Base-by-base conservation (phyloP, 495 filamentous ascomycete genomes). In the Hypoxylon cercidicola region DNA sequence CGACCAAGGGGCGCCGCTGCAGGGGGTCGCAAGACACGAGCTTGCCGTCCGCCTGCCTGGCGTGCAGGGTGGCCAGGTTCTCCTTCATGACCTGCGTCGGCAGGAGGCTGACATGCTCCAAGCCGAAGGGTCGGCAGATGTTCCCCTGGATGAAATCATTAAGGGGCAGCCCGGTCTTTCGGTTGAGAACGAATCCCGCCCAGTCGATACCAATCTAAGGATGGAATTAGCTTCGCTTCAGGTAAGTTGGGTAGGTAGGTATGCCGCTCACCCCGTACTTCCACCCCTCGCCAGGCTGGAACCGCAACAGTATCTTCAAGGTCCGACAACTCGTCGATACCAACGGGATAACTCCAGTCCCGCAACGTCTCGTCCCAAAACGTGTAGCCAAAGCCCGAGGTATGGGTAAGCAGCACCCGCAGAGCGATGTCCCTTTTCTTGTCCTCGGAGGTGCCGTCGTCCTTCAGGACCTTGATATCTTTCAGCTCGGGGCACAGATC, bases 341-440 rank as follows among this genome's bases (percentile, higher is more conserved):
- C 85, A 10, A 73, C 58, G 0, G 83, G 84, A 18, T 75, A 70
- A 2, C 71, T 70, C 62, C 73, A 82, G 18, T 83, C 72, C 16
- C 78, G 63, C 5, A 87, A 61, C 50, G 77, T 77, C 1, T 82
- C 75, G 58, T 87, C 82, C 63, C 84, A 83, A 66, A 88, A 86
- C 5, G 77, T 69, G 45, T 85, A 85, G 3, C 74, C 75, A 34
- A 84, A 82, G 2, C 82, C 81, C 63, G 82, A 76, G 20, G 85
- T 88, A 75, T 89, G 88, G 18, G 66, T 78, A 25, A 90, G 65
- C 8, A 89, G 67, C 86, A 89, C 89, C 46, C 86, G 73, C 46
- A 90, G 65, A 0, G 87, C 89, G 47, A 89, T 88, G 0, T 75
- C 74, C 3, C 68, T 75, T 49, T 84, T 79, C 70, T 86, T 86